Conservation (phyloP, 2,329 filamentous ascomycete genomes). For the Fusarium tricinctum region DNA sequence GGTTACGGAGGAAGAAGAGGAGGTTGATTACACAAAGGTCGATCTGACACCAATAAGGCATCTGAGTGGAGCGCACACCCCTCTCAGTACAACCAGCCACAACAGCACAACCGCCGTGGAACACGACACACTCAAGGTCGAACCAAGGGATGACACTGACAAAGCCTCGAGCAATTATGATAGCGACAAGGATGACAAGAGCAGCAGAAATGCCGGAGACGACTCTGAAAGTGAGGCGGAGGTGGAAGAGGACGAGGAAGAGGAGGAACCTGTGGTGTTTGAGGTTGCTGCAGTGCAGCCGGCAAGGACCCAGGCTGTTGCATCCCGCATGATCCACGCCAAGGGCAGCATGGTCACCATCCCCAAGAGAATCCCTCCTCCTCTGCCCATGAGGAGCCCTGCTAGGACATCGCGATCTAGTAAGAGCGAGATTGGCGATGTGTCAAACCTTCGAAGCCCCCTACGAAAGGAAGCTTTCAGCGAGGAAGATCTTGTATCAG, state of each 20-base stretch:
- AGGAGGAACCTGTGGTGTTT: conserved; percentile 76
- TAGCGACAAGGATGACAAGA: conserved; percentile 46
- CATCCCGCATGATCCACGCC: conserved; percentile 76
- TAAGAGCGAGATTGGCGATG: conserved; percentile 70
- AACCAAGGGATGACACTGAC: conserved; percentile 44
- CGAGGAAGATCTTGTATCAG: conserved; percentile 49
- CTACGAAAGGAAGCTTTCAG: conserved; percentile 65
- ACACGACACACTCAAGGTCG: conserved; percentile 43
- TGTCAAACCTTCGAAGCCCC: conserved; percentile 65
- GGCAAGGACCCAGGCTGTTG: conserved; percentile 68
- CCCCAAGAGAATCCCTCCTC: conserved; percentile 81
- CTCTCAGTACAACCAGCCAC: conserved; percentile 43
- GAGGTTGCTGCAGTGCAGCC: conserved; percentile 73
- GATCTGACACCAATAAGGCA: conserved; percentile 65
- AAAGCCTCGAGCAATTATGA: conserved; percentile 48
- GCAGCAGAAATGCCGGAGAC: conserved; percentile 48
- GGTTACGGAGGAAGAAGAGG: conserved; percentile 62
- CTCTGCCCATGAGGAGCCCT: conserved; percentile 82
- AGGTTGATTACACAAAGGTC: conserved; percentile 72
- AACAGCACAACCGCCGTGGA: conserved; percentile 40
- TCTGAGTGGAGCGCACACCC: conserved; percentile 55
- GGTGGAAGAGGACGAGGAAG: conserved; percentile 30
- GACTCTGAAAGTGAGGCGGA: conserved; percentile 40
- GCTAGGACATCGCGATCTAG: conserved; percentile 69
- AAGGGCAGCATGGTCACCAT: conserved; percentile 88